These are phyloP conservation scores for Magnusiomyces sp. DNA, from an alignment of 1,139 yeast genomes.

Conservation along the genomic window DNA sequence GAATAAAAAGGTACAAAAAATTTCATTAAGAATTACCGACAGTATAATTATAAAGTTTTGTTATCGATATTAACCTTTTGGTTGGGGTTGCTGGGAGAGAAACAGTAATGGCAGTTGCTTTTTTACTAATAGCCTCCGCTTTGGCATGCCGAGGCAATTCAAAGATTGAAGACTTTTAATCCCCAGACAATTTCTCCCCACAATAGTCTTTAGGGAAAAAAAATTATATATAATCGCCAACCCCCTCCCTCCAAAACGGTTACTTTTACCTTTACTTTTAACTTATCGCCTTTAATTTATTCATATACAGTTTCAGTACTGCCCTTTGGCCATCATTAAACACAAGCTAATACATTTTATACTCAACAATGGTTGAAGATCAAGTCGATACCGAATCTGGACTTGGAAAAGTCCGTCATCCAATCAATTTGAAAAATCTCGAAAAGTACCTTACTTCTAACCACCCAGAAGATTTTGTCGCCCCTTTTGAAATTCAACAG, in stretches of 20 bases:
- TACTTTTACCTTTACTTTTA: not conserved
- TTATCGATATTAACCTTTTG: too few species aligned
- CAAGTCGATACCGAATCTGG: slow-evolving; percentile 32
- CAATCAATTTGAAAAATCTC: slow-evolving; percentile 34
- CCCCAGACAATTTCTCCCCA: too few species aligned
- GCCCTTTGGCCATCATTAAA: not conserved
- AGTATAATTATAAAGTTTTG: too few species aligned
- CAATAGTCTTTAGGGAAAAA: not conserved
- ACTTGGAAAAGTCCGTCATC: slow-evolving; percentile 33
- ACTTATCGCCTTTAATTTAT: not conserved
- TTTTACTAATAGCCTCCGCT: too few species aligned
- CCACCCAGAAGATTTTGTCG: slow-evolving; percentile 13
- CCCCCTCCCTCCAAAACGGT: not conserved
- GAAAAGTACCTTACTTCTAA: slow-evolving; percentile 22
- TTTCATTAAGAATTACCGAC: too few species aligned
- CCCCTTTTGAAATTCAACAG: slow-evolving; percentile 35
- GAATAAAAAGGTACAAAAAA: too few species aligned
- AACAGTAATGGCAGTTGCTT: too few species aligned
- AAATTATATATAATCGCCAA: not conserved
- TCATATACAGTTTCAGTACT: not conserved
- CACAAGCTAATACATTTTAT: too few species aligned
- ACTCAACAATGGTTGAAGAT: slow-evolving; percentile 3
- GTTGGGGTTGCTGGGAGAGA: too few species aligned
- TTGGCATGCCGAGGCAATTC: too few species aligned
- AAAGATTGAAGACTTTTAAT: too few species aligned